Conservation (phyloP, 768 basidiomycete species). For the Tulasnella sp. region DNA sequence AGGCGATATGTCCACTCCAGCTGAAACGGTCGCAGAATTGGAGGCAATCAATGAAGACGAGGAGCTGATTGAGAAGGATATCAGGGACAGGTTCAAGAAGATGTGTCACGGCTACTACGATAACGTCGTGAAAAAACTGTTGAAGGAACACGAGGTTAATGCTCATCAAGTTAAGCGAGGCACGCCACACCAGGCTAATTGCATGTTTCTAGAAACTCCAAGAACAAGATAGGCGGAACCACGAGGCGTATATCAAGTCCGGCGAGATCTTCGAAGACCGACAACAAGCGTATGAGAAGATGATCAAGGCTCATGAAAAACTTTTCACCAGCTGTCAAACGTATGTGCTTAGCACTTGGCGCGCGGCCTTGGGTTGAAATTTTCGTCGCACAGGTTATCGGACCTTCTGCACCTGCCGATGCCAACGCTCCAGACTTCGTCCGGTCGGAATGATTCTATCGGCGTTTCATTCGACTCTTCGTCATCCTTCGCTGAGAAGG, state of each 20-base stretch:
- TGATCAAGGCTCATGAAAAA: slow-evolving; percentile 94
- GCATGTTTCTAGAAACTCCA: slow-evolving; percentile 59
- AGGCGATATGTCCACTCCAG: slow-evolving; percentile 31
- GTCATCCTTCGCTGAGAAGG: slow-evolving; percentile 44
- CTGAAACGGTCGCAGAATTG: slow-evolving; percentile 30
- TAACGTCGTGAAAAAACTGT: slow-evolving; percentile 78
- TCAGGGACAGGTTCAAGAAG: slow-evolving; percentile 78
- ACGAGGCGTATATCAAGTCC: slow-evolving; percentile 98
- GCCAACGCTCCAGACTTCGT: slow-evolving; percentile 71
- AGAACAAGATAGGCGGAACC: slow-evolving; percentile 93
- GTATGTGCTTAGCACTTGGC: slow-evolving; percentile 34
- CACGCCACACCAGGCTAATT: background rate
- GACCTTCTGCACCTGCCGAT: slow-evolving; percentile 79
- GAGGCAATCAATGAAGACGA: slow-evolving; percentile 31
- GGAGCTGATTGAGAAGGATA: slow-evolving; percentile 75
- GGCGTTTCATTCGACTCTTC: slow-evolving; percentile 45
- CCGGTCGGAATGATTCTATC: slow-evolving; percentile 62
- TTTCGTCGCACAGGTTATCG: slow-evolving; percentile 49
- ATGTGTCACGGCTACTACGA: slow-evolving; percentile 94
- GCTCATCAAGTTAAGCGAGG: background rate
- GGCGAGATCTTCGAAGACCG: slow-evolving; percentile 99
- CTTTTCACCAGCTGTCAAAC: slow-evolving; percentile 79
- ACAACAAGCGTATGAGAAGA: slow-evolving; percentile 97
- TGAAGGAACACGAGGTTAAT: slow-evolving; percentile 80
- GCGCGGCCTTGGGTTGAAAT: background rate